Conservation (phyloP, 306 rosid species). For the Pterocarpus santalinus region DNA sequence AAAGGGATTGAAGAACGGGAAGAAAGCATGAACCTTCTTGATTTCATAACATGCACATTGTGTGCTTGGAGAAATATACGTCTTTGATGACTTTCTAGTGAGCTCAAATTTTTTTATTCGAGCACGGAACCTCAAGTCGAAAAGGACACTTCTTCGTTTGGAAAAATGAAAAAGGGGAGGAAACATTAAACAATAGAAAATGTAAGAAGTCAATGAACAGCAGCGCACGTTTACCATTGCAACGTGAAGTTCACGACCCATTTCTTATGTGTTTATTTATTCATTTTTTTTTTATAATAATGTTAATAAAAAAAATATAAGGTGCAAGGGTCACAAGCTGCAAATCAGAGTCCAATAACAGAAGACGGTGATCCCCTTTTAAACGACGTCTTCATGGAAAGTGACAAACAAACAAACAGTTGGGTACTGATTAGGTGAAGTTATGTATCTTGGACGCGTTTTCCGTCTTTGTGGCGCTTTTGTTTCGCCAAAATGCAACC, state of each 20-base stretch:
- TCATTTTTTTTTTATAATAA: not conserved
- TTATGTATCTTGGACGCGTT: constrained; percentile 49
- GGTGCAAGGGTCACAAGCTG: constrained; percentile 2
- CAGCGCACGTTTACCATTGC: constrained; percentile 31
- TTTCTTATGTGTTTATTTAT: not conserved
- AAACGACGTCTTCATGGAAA: constrained; percentile 16
- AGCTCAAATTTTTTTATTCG: constrained; percentile 13
- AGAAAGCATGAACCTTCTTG: constrained; percentile 25
- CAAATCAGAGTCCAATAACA: constrained; percentile 21
- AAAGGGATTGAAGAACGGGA: constrained; percentile 30
- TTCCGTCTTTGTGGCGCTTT: constrained; percentile 34
- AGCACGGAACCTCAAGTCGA: constrained; percentile 37
- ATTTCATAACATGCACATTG: constrained; percentile 32
- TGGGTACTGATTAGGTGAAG: constrained; percentile 20
- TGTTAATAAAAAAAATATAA: not conserved
- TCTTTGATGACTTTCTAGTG: constrained; percentile 42
- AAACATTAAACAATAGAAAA: not conserved
- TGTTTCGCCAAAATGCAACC: constrained; percentile 30
- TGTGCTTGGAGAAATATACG: constrained; percentile 39
- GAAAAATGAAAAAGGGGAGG: not conserved
- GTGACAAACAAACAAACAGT: constrained; percentile 12
- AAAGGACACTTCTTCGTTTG: constrained; percentile 5
- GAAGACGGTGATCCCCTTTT: constrained; percentile 43
- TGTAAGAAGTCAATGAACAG: constrained; percentile 42
- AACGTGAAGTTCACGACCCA: constrained; percentile 30